phyloP scores from a whole-genome alignment of 164 flowering plant species.

The Vitis rupestris region DNA sequence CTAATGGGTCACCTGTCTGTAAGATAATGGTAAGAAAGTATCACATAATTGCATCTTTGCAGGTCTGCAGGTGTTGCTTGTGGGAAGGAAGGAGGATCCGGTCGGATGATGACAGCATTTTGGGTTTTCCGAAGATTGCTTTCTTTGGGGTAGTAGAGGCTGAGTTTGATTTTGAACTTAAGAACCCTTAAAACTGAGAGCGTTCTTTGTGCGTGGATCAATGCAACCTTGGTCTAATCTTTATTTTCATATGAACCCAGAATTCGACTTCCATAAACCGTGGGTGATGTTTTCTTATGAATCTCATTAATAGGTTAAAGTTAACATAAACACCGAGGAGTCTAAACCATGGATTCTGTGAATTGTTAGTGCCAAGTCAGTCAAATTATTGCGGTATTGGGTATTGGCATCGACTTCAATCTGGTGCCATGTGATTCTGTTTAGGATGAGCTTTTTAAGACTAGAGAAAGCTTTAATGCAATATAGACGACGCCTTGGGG shows the following conservation, averaged over 20 bases:
- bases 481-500: no score
- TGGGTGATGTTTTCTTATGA: neutral
- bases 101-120: conserved; percentile 2
- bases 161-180: neutral
- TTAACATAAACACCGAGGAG: no score
- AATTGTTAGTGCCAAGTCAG: no score
- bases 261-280: neutral
- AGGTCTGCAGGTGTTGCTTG: conserved; percentile 40
- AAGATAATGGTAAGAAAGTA: conserved; percentile 28
- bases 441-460: no score
- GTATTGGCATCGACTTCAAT: no score
- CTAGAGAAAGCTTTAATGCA: no score
- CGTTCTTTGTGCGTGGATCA: neutral
- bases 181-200: conserved; percentile 10
- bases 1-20: conserved; percentile 12
- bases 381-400: no score
- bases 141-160: conserved; percentile 8
- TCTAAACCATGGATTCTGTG: no score
- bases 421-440: no score
- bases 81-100: conserved; percentile 13
- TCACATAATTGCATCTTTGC: conserved; percentile 39
- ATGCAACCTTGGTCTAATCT: neutral
- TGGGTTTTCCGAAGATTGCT: conserved; percentile 4
- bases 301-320: neutral
- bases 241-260: neutral